Conservation (phyloP, 2,329 filamentous ascomycete genomes). For the Colletotrichum tabaci region DNA sequence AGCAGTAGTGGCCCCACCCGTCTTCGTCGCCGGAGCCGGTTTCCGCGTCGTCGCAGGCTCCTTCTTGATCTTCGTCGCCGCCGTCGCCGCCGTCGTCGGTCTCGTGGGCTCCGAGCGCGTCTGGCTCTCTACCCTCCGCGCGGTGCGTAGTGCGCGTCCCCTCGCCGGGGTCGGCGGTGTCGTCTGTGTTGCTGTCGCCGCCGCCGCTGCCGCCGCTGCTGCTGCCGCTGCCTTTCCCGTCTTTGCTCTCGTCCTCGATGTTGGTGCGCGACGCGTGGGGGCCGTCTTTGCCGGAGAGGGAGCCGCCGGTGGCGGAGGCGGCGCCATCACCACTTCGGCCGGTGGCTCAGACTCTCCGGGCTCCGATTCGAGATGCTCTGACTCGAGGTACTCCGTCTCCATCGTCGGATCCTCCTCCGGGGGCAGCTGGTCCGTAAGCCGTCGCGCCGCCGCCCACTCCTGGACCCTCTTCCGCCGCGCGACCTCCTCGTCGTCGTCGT, state of each 20-base stretch:
- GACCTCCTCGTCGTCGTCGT: slow-evolving; percentile 23
- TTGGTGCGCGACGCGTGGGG: neutral
- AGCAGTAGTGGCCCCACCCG: neutral
- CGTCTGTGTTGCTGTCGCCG: slow-evolving; percentile 6
- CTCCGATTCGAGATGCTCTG: slow-evolving; percentile 1
- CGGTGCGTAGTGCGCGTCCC: slow-evolving; percentile 6
- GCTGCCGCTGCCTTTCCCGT: neutral
- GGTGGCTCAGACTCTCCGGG: neutral
- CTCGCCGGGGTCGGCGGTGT: neutral
- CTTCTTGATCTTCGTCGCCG: slow-evolving; percentile 24
- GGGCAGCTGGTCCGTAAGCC: slow-evolving; percentile 28
- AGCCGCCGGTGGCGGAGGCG: neutral
- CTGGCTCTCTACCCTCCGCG: slow-evolving; percentile 38
- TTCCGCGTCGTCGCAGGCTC: slow-evolving; percentile 15
- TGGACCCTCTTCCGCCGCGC: slow-evolving; percentile 24
- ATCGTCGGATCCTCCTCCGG: slow-evolving; percentile 35
- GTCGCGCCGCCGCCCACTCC: slow-evolving; percentile 33
- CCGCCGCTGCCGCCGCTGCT: slow-evolving; percentile 1
- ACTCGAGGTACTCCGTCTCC: slow-evolving; percentile 25
- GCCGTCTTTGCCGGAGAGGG: neutral
- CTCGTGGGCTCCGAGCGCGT: slow-evolving; percentile 26
- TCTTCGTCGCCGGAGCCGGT: neutral
- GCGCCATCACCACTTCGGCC: neutral
- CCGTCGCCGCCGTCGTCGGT: slow-evolving; percentile 6
- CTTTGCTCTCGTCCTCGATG: slow-evolving; percentile 12